Evolutionary conservation across 2,329 filamentous ascomycete genomes (phyloP), one percentile per base, ranked within the genome.

Genomic region (Lecanicillium sp.): DNA sequence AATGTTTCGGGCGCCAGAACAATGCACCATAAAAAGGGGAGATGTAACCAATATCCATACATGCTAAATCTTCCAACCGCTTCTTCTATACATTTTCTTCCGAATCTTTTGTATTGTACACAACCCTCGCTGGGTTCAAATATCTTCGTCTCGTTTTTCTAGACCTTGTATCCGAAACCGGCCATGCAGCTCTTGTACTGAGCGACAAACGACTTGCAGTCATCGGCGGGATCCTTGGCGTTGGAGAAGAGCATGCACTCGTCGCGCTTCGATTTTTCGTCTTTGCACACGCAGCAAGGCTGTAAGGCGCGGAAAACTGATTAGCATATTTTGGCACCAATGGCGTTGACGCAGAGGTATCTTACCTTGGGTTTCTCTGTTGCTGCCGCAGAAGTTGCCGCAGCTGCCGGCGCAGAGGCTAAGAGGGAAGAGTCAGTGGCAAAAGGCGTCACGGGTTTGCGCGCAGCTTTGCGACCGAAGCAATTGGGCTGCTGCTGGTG

Each of bases 231-330:
- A 57, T 95, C 83, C 55, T 81, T 73, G 44, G 85, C 74, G 46
- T 78, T 88, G 40, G 87, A 94, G 70, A 96, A 95, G 41, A 98
- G 84, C 90, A 98, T 96, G 72, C 92, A 98, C 65, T 98, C 89
- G 67, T 98, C 92, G 47, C 92, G 86, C 51, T 75, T 75, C 29
- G 85, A 73, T 64, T 98, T 98, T 63, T 98, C 88, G 32, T 92
- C 79, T 59, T 89, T 95, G 78, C 92, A 98, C 20, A 96, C 92
- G 60, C 92, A 96, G 75, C 92, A 96, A 31, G 90, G 90, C 87
- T 95, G 54, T 43, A 5, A 29, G 3, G 6, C 2, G 13, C 9
- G 7, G 11, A 14, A 13, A 37, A 15, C 16, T n/a, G n/a, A 28
- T 34, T 31, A 39, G 25, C n/a, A 29, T 18, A 16, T 14, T 17